phyloP scores from a whole-genome alignment of 2,329 filamentous ascomycete species.

The Xylariomycetidae sp. region DNA sequence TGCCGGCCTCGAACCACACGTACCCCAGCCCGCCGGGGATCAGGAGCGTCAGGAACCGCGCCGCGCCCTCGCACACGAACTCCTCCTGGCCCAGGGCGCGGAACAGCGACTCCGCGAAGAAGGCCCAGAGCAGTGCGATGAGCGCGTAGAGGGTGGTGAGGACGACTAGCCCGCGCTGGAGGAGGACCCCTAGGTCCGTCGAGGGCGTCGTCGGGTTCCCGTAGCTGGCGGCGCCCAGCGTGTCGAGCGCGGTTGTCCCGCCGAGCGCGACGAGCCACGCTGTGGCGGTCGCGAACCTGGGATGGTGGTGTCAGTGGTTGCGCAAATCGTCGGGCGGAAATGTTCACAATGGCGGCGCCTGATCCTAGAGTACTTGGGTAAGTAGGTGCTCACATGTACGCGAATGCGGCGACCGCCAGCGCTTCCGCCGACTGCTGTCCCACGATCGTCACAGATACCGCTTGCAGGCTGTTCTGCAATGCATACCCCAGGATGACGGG shows the following conservation, averaged over 20 bases:
- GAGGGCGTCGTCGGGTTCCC: constrained; percentile 69
- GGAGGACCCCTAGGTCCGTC: constrained; percentile 68
- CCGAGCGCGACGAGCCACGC: constrained; percentile 83
- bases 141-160: constrained; percentile 67
- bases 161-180: constrained; percentile 71
- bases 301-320: too few species aligned
- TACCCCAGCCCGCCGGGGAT: constrained; percentile 81
- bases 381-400: too few species aligned
- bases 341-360: too few species aligned
- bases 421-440: constrained; percentile 74
- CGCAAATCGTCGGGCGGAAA: too few species aligned
- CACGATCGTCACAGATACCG: constrained; percentile 73
- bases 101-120: constrained; percentile 68
- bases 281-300: constrained; percentile 85
- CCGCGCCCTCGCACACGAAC: constrained; percentile 67
- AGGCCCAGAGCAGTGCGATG: constrained; percentile 68
- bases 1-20: constrained; percentile 80
- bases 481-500: constrained; percentile 82
- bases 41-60: constrained; percentile 64
- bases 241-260: constrained; percentile 81
- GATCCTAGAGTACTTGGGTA: too few species aligned
- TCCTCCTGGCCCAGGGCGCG: constrained; percentile 69
- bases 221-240: constrained; percentile 74
- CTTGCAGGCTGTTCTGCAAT: constrained; percentile 80
- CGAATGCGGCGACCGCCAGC: constrained; percentile 75